A percentile compares a stretch with the other conserved stretches of the same genome.
Evolutionary conservation across 176 grass and related monocot species (phyloP).

Genomic region (Bonia amplexicaulis): DNA sequence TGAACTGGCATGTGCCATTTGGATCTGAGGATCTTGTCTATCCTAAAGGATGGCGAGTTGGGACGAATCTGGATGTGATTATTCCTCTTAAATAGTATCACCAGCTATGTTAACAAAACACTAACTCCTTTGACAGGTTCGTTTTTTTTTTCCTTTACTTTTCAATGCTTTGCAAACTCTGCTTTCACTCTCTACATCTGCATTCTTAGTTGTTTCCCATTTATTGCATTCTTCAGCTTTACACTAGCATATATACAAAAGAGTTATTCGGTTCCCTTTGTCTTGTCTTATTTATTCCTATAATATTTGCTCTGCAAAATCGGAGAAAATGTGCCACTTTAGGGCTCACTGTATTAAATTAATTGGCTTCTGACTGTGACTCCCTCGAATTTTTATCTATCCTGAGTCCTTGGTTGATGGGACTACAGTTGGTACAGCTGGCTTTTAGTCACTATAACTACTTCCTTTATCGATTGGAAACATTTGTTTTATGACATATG

Average conservation of each 20-base stretch:
- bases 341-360: neutral
- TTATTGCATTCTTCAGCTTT: conserved; percentile 3
- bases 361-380: conserved; percentile 13
- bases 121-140: conserved; percentile 60
- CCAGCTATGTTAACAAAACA: conserved; percentile 32
- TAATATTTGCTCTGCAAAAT: conserved; percentile 8
- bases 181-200: conserved; percentile 16
- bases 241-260: neutral
- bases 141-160: neutral
- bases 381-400: conserved; percentile 20
- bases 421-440: neutral
- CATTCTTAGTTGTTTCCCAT: neutral
- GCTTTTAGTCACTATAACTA: neutral
- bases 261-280: neutral
- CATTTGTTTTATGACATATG: neutral
- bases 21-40: conserved; percentile 63
- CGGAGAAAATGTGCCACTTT: neutral
- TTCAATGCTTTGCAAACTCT: neutral
- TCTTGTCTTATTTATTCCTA: conserved; percentile 10
- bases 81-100: conserved; percentile 64
- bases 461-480: neutral
- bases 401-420: neutral
- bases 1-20: conserved; percentile 98
- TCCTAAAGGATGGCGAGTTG: conserved; percentile 80
- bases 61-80: conserved; percentile 65